Percentiles rank a stretch among this genome's conserved stretches.
Conservation (phyloP, 768 basidiomycete species). For the Kwoniella europaea region DNA sequence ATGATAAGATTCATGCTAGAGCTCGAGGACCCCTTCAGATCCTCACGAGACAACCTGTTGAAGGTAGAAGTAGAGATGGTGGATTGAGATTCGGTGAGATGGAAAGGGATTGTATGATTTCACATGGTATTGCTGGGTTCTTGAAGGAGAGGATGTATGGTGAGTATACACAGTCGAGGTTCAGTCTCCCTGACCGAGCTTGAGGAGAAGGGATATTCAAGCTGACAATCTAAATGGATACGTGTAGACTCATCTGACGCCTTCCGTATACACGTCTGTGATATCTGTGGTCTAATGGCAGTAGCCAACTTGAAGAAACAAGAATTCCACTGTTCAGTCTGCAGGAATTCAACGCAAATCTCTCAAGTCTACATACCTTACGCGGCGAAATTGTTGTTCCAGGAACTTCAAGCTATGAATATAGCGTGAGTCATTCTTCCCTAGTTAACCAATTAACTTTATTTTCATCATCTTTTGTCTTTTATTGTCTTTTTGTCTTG, state of each 20-base stretch:
- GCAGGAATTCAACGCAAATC: constrained; percentile 94
- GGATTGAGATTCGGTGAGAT: constrained; percentile 99
- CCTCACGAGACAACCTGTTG: constrained; percentile 94
- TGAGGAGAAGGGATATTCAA: not conserved
- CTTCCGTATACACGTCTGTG: constrained; percentile 50
- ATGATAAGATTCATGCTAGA: constrained; percentile 98
- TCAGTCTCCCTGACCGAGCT: too few relatives aligned
- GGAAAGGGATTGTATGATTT: constrained; percentile 99
- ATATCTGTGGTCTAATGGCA: constrained; percentile 86
- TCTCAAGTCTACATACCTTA: constrained; percentile 74
- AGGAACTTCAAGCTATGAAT: constrained; percentile 63
- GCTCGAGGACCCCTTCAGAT: constrained; percentile 98
- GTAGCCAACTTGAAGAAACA: constrained; percentile 99
- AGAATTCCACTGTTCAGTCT: constrained; percentile 96
- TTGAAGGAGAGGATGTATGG: constrained; percentile 84
- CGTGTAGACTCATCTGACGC: constrained; percentile 56
- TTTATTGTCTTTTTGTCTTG: not conserved
- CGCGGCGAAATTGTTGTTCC: constrained; percentile 94
- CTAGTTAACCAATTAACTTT: not conserved
- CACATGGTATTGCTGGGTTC: constrained; percentile 97
- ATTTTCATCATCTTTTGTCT: not conserved
- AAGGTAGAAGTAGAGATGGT: constrained; percentile 97
- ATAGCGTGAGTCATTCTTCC: constrained; percentile 42
- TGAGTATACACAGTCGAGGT: constrained; percentile 20
- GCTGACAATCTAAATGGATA: not conserved